These are phyloP conservation scores for Leishmania braziliensis DNA, from an alignment of 208 protist genomes.

Conservation along the genomic window DNA sequence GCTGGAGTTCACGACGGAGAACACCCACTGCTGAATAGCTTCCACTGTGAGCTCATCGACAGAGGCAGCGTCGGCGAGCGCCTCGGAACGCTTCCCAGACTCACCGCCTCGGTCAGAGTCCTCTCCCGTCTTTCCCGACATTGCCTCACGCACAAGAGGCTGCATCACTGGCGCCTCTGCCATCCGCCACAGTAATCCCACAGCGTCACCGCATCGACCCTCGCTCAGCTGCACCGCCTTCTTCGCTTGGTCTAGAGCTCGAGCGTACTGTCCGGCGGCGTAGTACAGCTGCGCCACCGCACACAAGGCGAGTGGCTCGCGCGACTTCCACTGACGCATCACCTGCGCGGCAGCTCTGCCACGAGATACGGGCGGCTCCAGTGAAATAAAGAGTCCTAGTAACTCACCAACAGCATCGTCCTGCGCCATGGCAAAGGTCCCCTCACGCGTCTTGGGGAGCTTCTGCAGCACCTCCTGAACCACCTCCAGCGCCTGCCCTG, in stretches of 20 bases:
- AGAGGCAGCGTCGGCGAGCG: neutral
- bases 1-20: slow-evolving; percentile 12
- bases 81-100: neutral
- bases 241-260: slow-evolving; percentile 63
- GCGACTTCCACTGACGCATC: slow-evolving; percentile 68
- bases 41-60: neutral
- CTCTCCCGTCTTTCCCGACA: slow-evolving; percentile 6
- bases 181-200: slow-evolving; percentile 74
- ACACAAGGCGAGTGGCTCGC: slow-evolving; percentile 71
- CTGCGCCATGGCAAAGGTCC: slow-evolving; percentile 49
- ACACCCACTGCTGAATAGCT: slow-evolving; percentile 25
- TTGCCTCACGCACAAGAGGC: slow-evolving; percentile 17
- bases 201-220: slow-evolving; percentile 56
- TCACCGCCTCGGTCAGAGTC: neutral
- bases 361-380: slow-evolving; percentile 56
- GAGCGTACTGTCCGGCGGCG: slow-evolving; percentile 48
- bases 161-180: slow-evolving; percentile 30
- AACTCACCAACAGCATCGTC: slow-evolving; percentile 59
- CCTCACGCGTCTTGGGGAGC: slow-evolving; percentile 70
- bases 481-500: slow-evolving; percentile 56
- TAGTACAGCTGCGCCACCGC: slow-evolving; percentile 79
- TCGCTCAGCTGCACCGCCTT: slow-evolving; percentile 56
- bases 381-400: slow-evolving; percentile 60
- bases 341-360: slow-evolving; percentile 66
- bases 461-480: slow-evolving; percentile 61